Percentiles rank a stretch among this genome's conserved stretches.
These are phyloP conservation scores for Neurospora discreta DNA, from an alignment of 495 filamentous ascomycete species.

Conservation along the genomic window DNA sequence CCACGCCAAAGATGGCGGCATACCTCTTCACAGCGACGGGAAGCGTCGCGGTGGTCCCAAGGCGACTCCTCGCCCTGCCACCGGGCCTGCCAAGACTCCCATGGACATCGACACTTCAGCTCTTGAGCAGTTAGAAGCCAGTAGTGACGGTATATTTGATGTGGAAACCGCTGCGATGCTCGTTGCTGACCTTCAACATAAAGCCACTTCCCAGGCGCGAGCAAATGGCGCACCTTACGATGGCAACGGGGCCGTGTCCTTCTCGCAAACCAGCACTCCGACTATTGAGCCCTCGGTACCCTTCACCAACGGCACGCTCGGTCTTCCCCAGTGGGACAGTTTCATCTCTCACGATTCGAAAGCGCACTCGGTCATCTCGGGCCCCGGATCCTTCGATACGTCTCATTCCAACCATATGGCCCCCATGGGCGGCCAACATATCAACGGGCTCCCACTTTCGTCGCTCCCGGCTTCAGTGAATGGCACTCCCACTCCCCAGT, in stretches of 20 bases:
- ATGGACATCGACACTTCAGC: slow-evolving; percentile 79
- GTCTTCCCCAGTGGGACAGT: slow-evolving; percentile 79
- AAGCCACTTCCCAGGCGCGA: slow-evolving; percentile 76
- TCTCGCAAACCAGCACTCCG: slow-evolving; percentile 55
- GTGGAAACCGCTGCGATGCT: slow-evolving; percentile 98
- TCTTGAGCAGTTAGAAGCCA: slow-evolving; percentile 89
- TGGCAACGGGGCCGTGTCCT: slow-evolving; percentile 57
- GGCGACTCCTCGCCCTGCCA: slow-evolving; percentile 44
- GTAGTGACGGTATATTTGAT: slow-evolving; percentile 90
- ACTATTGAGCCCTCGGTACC: slow-evolving; percentile 60
- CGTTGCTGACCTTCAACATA: slow-evolving; percentile 97
- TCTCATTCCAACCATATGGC: slow-evolving; percentile 50
- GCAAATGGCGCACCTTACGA: slow-evolving; percentile 47
- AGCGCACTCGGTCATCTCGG: slow-evolving; percentile 54
- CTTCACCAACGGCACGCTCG: slow-evolving; percentile 62
- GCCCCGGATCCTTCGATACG: slow-evolving; percentile 55
- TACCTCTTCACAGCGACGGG: slow-evolving; percentile 87
- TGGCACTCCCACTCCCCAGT: slow-evolving; percentile 70
- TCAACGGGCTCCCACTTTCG: slow-evolving; percentile 50
- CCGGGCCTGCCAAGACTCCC: slow-evolving; percentile 65
- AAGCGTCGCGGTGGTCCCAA: slow-evolving; percentile 75
- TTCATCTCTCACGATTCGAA: slow-evolving; percentile 62
- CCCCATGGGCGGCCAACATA: slow-evolving; percentile 55
- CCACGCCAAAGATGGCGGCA: slow-evolving; percentile 95
- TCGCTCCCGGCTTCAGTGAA: slow-evolving; percentile 58